Evolutionary conservation across 495 filamentous ascomycete species (phyloP), one percentile per base, ranked within the genome.

Genomic region (Penicillium daleae): DNA sequence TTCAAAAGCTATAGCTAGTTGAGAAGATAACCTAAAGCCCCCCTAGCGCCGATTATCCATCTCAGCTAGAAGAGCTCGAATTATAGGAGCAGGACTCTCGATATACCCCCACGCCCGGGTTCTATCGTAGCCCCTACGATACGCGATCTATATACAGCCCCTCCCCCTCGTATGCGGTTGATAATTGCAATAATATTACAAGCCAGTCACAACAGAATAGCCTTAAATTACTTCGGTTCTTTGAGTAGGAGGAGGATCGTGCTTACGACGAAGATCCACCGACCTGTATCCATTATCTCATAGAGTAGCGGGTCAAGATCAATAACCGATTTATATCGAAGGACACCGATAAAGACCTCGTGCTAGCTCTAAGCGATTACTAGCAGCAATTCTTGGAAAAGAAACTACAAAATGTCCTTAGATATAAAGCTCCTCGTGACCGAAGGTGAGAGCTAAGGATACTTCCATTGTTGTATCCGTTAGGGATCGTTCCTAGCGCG

Each of bases 401-500:
- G 48, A 31, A 51, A 17, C 19, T 51, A 22, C 48, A 29, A 2
- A 17, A 6, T 31, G 48, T 51, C 48, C 10, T 51, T 26, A 7
- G 48, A 26, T 10, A 15, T 6, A 31, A 31, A 29, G 48, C 29
- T 2, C 10, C 48, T 9, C 48, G 48, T 22, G 10, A 51, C 48
- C 3, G 44, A 62, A 37, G 24, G 63, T 68, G n/a, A 51, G 54
- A 35, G 39, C 40, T 32, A 61, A 73, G 27, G 53, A 73, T 31
- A 73, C 56, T 37, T 37, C 49, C 4, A 55, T 68, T 24, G 37
- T 57, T 9, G 62, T 68, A 7, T 64, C 54, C 6, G 61, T 71
- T n/a, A 68, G 58, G 31, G 50, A 73, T 56, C 58, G 58, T 17
- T 57, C 56, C n/a, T 52, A 68, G 48, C 53, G 60, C 10, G 60